Evolutionary conservation across 257 asterid species (phyloP).

Genomic region (Lycium barbarum): DNA sequence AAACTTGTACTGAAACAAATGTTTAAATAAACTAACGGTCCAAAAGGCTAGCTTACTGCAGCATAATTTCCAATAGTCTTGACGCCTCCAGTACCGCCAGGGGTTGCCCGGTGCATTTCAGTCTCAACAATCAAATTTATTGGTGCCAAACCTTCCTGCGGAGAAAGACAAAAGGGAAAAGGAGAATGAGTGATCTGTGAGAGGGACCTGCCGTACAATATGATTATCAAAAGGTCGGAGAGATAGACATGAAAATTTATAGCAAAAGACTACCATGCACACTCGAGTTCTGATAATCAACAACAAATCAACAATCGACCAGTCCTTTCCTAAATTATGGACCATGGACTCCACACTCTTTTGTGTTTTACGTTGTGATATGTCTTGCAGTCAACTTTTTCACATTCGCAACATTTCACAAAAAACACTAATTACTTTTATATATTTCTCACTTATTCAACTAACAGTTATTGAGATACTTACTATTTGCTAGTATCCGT

Average conservation of each 20-base stretch:
- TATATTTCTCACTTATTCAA: neutral
- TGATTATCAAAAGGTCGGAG: neutral
- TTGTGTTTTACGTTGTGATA: conserved; percentile 2
- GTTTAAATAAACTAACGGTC: neutral
- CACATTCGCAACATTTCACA: conserved; percentile 13
- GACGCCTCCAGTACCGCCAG: conserved; percentile 98
- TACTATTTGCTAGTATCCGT: neutral
- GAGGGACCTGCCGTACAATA: neutral
- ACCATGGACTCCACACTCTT: neutral
- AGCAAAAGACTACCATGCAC: neutral
- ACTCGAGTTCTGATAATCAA: neutral
- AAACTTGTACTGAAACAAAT: neutral
- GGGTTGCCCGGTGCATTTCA: conserved; percentile 94
- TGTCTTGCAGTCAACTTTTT: neutral
- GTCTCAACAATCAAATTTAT: conserved; percentile 90
- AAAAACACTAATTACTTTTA: neutral
- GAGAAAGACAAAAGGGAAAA: conserved; percentile 8
- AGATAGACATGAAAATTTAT: neutral
- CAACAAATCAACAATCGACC: neutral
- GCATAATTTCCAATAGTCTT: conserved; percentile 98
- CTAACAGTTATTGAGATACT: neutral
- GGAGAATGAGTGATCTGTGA: neutral
- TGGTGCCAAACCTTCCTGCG: conserved; percentile 97
- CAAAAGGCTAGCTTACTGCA: conserved; percentile 58
- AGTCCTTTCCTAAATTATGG: neutral